A percentile compares a stretch with the other conserved stretches of the same genome.
Evolutionary conservation across 805 yeast species (phyloP).

Genomic region (Zygoascus biomembranicola): DNA sequence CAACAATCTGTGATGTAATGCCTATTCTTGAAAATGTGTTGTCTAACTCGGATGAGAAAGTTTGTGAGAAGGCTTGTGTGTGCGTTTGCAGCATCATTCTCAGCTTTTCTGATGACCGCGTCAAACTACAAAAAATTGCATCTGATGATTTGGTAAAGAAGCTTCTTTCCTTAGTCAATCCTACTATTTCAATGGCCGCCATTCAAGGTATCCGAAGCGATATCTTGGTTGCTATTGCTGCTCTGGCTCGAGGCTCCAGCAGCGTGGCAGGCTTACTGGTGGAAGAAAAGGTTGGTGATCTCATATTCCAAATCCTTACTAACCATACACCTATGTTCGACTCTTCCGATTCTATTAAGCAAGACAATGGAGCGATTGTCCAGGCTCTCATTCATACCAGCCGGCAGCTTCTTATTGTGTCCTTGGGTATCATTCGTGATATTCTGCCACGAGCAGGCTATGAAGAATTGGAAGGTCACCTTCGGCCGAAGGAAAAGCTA

Average conservation of each 20-base stretch:
- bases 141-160: constrained; percentile 13
- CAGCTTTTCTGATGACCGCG: constrained; percentile 39
- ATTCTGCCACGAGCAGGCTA: constrained; percentile 41
- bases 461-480: no score
- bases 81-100: constrained; percentile 52
- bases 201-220: constrained; percentile 5
- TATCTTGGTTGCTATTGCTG: constrained; percentile 25
- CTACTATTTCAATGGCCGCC: constrained; percentile 10
- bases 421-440: constrained; percentile 47
- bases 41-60: constrained; percentile 48
- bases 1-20: constrained; percentile 47
- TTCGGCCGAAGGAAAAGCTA: background rate
- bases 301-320: constrained; percentile 42
- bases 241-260: constrained; percentile 36
- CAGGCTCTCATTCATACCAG: constrained; percentile 72
- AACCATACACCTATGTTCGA: constrained; percentile 35
- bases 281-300: constrained; percentile 38
- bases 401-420: constrained; percentile 48
- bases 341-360: constrained; percentile 15
- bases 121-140: constrained; percentile 37
- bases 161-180: constrained; percentile 15
- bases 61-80: constrained; percentile 57
- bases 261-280: constrained; percentile 35
- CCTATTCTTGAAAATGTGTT: constrained; percentile 45
- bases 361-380: constrained; percentile 36